These are phyloP conservation scores for Stevia rebaudiana DNA, from an alignment of 140 eudicot species.

Conservation along the genomic window DNA sequence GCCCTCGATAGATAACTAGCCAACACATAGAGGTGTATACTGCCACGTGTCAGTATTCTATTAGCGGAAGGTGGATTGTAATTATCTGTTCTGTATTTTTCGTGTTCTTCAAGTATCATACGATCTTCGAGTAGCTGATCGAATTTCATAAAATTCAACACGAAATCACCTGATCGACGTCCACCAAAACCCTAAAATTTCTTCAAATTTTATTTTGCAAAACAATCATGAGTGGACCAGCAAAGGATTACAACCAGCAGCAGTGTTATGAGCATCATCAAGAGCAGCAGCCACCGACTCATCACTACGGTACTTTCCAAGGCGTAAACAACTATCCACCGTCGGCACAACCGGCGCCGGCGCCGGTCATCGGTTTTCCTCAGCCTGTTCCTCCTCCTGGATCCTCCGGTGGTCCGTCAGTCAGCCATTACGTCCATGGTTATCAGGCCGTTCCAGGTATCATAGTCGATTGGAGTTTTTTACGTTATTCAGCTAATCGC, in stretches of 20 bases:
- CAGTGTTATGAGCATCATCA: conserved; percentile 26
- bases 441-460: conserved; percentile 75
- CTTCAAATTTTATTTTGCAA: not conserved
- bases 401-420: conserved; percentile 40
- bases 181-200: conserved; percentile 15
- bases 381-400: conserved; percentile 95
- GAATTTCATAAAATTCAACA: not conserved
- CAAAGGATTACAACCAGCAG: conserved; percentile 27
- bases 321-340: conserved; percentile 68
- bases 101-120: not conserved
- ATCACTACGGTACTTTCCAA: conserved; percentile 80
- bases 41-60: not conserved
- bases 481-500: not conserved
- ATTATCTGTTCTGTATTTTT: not conserved
- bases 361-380: conserved; percentile 66
- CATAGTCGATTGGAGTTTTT: not conserved
- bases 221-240: conserved; percentile 46
- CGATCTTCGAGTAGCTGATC: not conserved
- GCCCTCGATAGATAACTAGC: too few species aligned
- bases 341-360: too few species aligned
- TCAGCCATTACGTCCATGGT: conserved; percentile 54
- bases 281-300: conserved; percentile 30
- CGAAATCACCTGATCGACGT: not conserved
- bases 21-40: too few species aligned
- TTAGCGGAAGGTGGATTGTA: not conserved